Percentiles rank a stretch among this genome's conserved stretches.
Conservation (phyloP, 108 stramenopile genomes). For the Pseudonitzschia delicatissima region DNA sequence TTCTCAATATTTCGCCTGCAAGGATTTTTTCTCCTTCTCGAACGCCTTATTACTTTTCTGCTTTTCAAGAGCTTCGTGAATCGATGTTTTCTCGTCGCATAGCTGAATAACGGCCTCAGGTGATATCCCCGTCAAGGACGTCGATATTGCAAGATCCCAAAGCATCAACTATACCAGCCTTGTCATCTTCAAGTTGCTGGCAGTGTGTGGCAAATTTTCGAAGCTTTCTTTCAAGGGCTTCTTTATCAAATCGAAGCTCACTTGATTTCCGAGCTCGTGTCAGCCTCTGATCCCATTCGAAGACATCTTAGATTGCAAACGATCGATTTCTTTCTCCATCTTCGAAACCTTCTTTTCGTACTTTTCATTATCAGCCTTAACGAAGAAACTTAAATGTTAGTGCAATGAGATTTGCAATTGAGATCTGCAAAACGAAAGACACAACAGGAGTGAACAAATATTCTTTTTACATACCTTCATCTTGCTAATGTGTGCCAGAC, state of each 20-base stretch:
- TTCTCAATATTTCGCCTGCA: constrained; percentile 42
- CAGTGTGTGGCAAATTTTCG: constrained; percentile 75
- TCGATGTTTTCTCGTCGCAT: constrained; percentile 55
- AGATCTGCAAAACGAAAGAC: background rate
- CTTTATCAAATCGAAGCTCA: constrained; percentile 59
- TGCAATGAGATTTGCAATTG: background rate
- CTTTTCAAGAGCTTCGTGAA: constrained; percentile 33
- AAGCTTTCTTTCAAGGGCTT: constrained; percentile 74
- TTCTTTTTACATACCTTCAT: constrained; percentile 52
- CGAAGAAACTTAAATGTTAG: constrained; percentile 28
- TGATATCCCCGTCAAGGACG: constrained; percentile 44
- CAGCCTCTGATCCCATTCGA: constrained; percentile 20
- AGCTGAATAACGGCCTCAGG: constrained; percentile 53
- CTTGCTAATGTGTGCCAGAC: constrained; percentile 63
- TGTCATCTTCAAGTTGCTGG: constrained; percentile 75
- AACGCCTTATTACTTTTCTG: background rate
- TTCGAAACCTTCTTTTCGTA: constrained; percentile 39
- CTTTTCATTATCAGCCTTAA: constrained; percentile 47
- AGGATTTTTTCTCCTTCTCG: constrained; percentile 31
- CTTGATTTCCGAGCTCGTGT: constrained; percentile 32
- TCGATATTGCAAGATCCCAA: constrained; percentile 40
- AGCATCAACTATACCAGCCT: constrained; percentile 50
- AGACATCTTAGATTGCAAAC: constrained; percentile 4
- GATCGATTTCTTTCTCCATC: constrained; percentile 22
- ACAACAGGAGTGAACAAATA: background rate